phyloP scores from a whole-genome alignment of 305 asterid genomes.

The Solanum hybrid region DNA sequence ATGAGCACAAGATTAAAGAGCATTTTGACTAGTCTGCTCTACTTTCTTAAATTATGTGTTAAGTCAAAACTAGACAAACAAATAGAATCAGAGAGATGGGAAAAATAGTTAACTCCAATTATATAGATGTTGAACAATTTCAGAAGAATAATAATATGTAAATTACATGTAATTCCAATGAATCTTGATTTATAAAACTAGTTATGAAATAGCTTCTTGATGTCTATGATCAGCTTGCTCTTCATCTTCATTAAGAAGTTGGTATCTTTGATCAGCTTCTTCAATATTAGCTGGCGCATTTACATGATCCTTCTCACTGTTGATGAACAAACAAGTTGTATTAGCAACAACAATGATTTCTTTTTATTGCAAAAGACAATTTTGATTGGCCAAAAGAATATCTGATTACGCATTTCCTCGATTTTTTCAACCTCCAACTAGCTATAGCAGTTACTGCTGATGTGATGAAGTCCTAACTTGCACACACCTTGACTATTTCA shows the following conservation, averaged over 20 bases:
- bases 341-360: background rate
- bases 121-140: background rate
- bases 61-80: background rate
- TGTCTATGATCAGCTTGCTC: background rate
- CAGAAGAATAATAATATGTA: background rate
- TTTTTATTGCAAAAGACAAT: background rate
- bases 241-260: slow-evolving; percentile 30
- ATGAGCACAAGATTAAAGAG: background rate
- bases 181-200: background rate
- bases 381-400: background rate
- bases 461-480: background rate
- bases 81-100: background rate
- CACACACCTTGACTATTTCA: background rate
- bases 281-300: background rate
- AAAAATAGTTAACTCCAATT: background rate
- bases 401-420: background rate
- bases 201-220: background rate
- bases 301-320: slow-evolving; percentile 24
- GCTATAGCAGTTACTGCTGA: background rate
- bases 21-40: background rate
- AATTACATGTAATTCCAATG: background rate
- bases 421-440: background rate
- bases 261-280: slow-evolving; percentile 17
- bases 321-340: background rate
- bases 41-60: background rate